Conservation (phyloP, 1,284 basidiomycete genomes). For the Moesziomyces aphidis region DNA sequence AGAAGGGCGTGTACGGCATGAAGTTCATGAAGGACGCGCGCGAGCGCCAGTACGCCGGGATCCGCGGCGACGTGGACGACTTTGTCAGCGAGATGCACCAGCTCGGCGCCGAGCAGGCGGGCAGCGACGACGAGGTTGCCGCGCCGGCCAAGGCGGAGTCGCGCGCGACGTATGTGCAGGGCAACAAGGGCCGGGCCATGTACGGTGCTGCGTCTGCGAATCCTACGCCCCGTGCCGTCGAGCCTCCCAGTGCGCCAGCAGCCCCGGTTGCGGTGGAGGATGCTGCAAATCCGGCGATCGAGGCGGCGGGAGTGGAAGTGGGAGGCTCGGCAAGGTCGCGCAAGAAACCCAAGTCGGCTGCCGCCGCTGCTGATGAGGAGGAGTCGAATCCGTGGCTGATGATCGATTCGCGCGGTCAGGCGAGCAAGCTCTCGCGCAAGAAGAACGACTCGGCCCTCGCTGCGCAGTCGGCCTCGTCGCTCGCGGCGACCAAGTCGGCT, state of each 20-base stretch:
- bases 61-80: constrained; percentile 52
- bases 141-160: constrained; percentile 15
- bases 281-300: not conserved
- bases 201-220: constrained; percentile 33
- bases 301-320: constrained; percentile 9
- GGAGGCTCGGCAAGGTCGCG: constrained; percentile 10
- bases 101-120: constrained; percentile 22
- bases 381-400: constrained; percentile 54
- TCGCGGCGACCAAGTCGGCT: constrained; percentile 34
- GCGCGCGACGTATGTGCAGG: constrained; percentile 23
- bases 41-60: constrained; percentile 47
- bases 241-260: too few relatives aligned
- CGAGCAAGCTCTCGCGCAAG: constrained; percentile 39
- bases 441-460: constrained; percentile 33
- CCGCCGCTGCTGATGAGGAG: not conserved
- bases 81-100: constrained; percentile 48
- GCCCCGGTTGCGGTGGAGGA: not conserved
- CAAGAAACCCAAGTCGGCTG: constrained; percentile 4
- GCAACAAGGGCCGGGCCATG: constrained; percentile 54
- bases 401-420: constrained; percentile 5
- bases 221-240: not conserved
- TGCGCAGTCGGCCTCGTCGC: constrained; percentile 16
- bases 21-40: constrained; percentile 68
- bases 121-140: constrained; percentile 21
- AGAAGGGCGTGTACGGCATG: constrained; percentile 64